Percentiles rank a stretch among this genome's conserved stretches.
Evolutionary conservation across 306 rosid species (phyloP).

Genomic region (Fagus crenata): DNA sequence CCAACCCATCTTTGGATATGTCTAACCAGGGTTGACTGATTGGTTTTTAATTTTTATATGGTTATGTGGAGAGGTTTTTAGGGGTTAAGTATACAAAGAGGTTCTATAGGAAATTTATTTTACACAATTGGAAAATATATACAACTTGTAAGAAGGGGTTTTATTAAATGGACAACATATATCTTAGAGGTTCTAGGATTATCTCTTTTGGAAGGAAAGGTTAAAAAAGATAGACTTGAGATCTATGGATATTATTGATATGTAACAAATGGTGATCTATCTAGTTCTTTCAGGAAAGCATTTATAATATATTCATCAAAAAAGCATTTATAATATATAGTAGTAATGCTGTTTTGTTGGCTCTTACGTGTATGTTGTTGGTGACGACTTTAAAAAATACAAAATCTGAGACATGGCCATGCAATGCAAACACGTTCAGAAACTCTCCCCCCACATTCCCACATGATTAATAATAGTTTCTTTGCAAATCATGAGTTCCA

Average conservation of each 20-base stretch:
- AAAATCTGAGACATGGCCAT: background rate
- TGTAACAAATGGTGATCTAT: background rate
- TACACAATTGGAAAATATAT: background rate
- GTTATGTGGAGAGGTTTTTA: background rate
- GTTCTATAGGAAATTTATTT: background rate
- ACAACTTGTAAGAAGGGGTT: background rate
- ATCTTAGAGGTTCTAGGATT: background rate
- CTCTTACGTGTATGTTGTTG: background rate
- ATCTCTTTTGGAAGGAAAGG: background rate
- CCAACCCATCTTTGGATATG: conserved; percentile 16
- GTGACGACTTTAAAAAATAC: background rate
- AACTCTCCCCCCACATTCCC: no score
- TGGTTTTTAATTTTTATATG: background rate
- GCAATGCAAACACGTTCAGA: background rate
- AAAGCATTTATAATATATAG: background rate
- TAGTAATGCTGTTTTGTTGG: background rate
- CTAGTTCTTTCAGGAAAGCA: background rate
- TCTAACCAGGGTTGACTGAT: conserved; percentile 12
- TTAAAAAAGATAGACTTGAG: background rate
- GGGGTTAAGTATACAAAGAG: no score
- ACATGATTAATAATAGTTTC: no score
- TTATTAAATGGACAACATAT: background rate
- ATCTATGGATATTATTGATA: no score
- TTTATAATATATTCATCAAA: background rate
- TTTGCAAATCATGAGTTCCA: no score